Evolutionary conservation across 1,139 yeast species (phyloP), one percentile per base, ranked within the genome.

Genomic region (Dujonia santamariae): DNA sequence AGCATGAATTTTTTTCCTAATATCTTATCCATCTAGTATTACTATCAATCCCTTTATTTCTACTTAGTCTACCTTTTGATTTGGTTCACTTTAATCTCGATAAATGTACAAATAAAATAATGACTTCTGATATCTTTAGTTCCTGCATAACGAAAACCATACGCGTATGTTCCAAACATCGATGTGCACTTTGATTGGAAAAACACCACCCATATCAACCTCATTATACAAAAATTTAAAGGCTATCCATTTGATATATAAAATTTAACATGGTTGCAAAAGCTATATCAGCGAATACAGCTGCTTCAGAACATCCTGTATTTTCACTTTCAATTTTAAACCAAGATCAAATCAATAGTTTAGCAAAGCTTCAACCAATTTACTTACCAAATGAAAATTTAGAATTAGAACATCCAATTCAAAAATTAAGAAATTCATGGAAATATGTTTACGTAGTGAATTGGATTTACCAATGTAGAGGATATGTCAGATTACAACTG

Each of bases 381-480:
- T 37, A 48, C 13, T 51, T 65, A 28, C 53, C 63, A 17, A 63
- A 63, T 36, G 51, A 48, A 35, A 7, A 19, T 4, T 12, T 14
- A n/a, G 48, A 43, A 12, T 32, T 45, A 18, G 38, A 36, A 13
- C 40, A 43, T 28, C 26, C 41, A 12, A 42, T 44, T 20, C 33
- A 39, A 22, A 34, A 35, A 11, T 48, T 63, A 16, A 47, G 75
- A 37, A 44, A 47, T 11, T 49, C 59, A 22, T 56, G 52, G 40
- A 51, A 52, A 30, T 76, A 72, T 48, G 51, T 72, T 11, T 75
- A 63, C 39, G 70, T 74, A 4, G 55, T 72, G 7, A 71, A 73
- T 51, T 76, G 81, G 81, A 45, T 75, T 26, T 67, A 68, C 42
- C 53, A 65, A 30, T 65, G 63, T 45, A 62, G 75, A 34, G 73